These are phyloP conservation scores for Piloderma croceum DNA, from an alignment of 768 basidiomycete genomes.

Conservation along the genomic window DNA sequence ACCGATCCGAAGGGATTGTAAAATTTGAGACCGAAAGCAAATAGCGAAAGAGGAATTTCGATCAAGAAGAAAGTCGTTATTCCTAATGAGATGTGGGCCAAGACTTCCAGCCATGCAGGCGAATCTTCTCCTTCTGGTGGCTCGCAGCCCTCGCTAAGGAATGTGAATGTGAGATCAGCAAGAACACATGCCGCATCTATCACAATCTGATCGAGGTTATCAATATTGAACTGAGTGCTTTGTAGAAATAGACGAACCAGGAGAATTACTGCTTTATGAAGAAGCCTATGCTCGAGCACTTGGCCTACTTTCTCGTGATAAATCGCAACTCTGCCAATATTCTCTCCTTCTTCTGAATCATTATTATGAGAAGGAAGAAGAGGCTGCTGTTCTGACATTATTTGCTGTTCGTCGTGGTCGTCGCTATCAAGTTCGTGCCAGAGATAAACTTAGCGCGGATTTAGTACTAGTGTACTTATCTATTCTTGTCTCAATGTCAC, in stretches of 20 bases:
- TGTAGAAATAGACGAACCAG: slow-evolving; percentile 19
- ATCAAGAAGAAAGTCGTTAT: slow-evolving; percentile 66
- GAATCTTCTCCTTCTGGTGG: slow-evolving; percentile 33
- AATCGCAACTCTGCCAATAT: background rate
- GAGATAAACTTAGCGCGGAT: no score
- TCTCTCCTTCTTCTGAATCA: background rate
- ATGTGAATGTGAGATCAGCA: slow-evolving; percentile 61
- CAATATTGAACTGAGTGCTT: slow-evolving; percentile 8
- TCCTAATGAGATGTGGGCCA: slow-evolving; percentile 54
- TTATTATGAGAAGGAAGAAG: background rate
- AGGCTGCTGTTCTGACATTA: background rate
- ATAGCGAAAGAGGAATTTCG: slow-evolving; percentile 69
- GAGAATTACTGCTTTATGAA: slow-evolving; percentile 53
- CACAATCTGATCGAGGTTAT: slow-evolving; percentile 36
- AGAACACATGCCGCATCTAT: slow-evolving; percentile 71
- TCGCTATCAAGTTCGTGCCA: no score
- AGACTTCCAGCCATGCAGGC: slow-evolving; percentile 58
- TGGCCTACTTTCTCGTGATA: background rate
- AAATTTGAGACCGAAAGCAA: slow-evolving; percentile 56
- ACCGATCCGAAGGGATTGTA: slow-evolving; percentile 57
- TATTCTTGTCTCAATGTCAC: no score
- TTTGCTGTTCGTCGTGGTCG: no score
- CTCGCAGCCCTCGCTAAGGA: slow-evolving; percentile 51
- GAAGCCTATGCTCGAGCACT: slow-evolving; percentile 14
- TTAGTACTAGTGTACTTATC: no score